These are phyloP conservation scores for Acanthamoeba royreba DNA, from an alignment of 208 protist species.

Conservation along the genomic window DNA sequence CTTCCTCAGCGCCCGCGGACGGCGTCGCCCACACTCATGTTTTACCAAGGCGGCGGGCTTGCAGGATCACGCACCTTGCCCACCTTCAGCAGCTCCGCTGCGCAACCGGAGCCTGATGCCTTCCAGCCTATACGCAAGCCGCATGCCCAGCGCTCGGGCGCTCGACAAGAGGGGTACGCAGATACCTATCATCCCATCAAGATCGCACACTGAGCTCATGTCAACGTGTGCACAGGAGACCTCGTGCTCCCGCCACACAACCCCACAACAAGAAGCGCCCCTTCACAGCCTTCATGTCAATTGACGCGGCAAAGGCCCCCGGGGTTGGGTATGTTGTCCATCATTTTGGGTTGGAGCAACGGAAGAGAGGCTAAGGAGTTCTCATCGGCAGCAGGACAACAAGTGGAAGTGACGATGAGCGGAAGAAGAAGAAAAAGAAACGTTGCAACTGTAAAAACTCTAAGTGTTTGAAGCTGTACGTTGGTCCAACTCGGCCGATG, in stretches of 20 bases:
- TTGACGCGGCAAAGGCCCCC: background rate
- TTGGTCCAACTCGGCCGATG: no score
- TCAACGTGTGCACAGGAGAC: background rate
- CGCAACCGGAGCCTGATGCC: background rate
- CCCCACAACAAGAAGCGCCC: background rate
- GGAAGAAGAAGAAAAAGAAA: conserved; percentile 54
- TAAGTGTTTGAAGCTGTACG: conserved; percentile 67
- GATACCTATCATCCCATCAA: background rate
- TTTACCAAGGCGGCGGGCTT: conserved; percentile 30
- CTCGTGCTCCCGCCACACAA: background rate
- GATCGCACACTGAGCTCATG: background rate
- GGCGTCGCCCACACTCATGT: conserved; percentile 8
- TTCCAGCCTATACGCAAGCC: conserved; percentile 39
- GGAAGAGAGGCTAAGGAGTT: no score
- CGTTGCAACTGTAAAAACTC: conserved; percentile 68
- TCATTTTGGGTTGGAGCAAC: background rate
- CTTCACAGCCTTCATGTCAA: background rate
- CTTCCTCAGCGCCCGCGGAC: background rate
- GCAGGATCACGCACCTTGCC: background rate
- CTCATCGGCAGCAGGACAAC: no score
- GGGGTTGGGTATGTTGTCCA: background rate
- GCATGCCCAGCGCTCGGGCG: background rate
- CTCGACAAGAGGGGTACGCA: background rate
- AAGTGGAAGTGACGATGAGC: background rate
- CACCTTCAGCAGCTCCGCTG: background rate